These are phyloP conservation scores for Alternaria arborescens DNA, from an alignment of 2,329 filamentous ascomycete species.

Conservation along the genomic window DNA sequence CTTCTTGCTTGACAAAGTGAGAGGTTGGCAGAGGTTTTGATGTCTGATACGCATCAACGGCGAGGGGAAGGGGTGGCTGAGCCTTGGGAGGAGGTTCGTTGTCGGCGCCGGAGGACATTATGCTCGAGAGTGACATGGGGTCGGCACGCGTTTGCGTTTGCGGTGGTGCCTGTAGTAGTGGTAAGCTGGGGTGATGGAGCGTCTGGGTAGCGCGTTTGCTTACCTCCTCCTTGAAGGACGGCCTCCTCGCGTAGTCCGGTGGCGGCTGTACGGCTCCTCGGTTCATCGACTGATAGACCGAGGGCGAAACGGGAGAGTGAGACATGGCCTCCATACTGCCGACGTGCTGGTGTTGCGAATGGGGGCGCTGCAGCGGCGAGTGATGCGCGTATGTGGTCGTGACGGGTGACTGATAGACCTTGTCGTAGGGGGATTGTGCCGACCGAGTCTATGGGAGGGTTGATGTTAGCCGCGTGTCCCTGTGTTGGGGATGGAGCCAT, in stretches of 20 bases:
- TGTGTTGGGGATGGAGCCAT: conserved; percentile 1
- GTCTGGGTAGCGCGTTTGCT: conserved; percentile 16
- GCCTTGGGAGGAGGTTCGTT: conserved; percentile 69
- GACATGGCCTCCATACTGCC: conserved; percentile 48
- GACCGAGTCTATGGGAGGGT: conserved; percentile 40
- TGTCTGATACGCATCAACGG: conserved; percentile 27
- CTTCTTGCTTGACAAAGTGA: conserved; percentile 48
- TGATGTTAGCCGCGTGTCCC: conserved; percentile 32
- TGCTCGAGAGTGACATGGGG: conserved; percentile 96
- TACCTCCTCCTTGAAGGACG: conserved; percentile 50
- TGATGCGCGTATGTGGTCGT: conserved; percentile 45
- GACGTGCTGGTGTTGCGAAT: conserved; percentile 44
- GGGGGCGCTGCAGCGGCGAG: conserved; percentile 50
- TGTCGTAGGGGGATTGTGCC: conserved; percentile 47
- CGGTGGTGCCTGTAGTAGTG: conserved; percentile 61
- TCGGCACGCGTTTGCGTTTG: conserved; percentile 84
- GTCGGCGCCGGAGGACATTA: conserved; percentile 83
- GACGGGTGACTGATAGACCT: conserved; percentile 50
- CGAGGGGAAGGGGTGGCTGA: conserved; percentile 49
- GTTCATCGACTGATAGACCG: conserved; percentile 43
- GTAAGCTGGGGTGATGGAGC: conserved; percentile 28
- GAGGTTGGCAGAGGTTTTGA: conserved; percentile 35
- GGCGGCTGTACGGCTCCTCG: conserved; percentile 49
- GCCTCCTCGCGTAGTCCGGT: conserved; percentile 39
- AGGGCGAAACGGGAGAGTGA: conserved; percentile 51